Percentiles rank a stretch among this genome's conserved stretches.
Evolutionary conservation across 768 basidiomycete genomes (phyloP).

Genomic region (Amanita muscaria): DNA sequence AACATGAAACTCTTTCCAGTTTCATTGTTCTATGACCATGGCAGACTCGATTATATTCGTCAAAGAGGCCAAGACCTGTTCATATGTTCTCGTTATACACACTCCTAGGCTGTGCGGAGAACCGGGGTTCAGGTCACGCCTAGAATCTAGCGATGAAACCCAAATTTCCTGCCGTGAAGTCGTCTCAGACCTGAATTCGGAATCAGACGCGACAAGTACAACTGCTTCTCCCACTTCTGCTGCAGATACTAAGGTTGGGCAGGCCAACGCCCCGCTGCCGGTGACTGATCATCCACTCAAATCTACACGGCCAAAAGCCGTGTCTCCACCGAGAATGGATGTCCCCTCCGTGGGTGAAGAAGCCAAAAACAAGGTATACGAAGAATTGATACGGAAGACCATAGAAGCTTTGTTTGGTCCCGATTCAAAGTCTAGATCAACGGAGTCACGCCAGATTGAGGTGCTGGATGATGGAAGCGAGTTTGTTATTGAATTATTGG

Average conservation of each 20-base stretch:
- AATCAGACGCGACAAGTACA: slow-evolving; percentile 16
- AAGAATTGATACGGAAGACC: slow-evolving; percentile 30
- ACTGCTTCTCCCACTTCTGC: slow-evolving; percentile 12
- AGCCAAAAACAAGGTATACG: slow-evolving; percentile 22
- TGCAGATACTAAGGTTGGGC: slow-evolving; percentile 2
- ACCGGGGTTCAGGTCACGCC: slow-evolving; percentile 81
- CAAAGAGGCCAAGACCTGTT: slow-evolving; percentile 90
- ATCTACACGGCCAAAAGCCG: slow-evolving; percentile 39
- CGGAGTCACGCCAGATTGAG: slow-evolving; percentile 8
- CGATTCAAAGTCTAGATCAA: slow-evolving; percentile 10
- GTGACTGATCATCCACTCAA: slow-evolving; percentile 51
- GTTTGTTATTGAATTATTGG: slow-evolving; percentile 38
- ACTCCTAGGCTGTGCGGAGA: slow-evolving; percentile 91
- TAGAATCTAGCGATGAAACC: slow-evolving; percentile 56
- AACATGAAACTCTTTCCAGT: slow-evolving; percentile 36
- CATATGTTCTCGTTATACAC: slow-evolving; percentile 89
- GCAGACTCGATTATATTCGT: slow-evolving; percentile 85
- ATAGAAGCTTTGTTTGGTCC: slow-evolving; percentile 28
- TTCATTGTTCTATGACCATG: slow-evolving; percentile 94
- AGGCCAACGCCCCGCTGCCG: slow-evolving; percentile 22
- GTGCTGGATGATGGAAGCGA: slow-evolving; percentile 17
- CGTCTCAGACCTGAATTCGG: slow-evolving; percentile 30
- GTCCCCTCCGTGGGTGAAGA: slow-evolving; percentile 10
- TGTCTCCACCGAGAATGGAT: slow-evolving; percentile 22
- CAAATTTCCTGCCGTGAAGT: slow-evolving; percentile 76